Conservation (phyloP, 176 grass and related monocot species). For the Aegilops longissima region DNA sequence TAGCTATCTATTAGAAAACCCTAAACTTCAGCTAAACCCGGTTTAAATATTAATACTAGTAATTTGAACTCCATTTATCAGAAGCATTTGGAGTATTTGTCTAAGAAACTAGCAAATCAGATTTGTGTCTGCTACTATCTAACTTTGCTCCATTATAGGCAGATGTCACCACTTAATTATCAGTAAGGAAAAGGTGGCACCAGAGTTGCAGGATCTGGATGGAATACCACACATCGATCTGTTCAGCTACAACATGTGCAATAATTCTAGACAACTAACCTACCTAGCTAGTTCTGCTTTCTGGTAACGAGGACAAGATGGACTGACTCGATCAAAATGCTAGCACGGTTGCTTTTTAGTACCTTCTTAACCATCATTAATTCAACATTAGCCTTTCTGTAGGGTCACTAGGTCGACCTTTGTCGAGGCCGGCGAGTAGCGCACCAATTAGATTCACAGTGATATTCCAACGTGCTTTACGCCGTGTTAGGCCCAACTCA, state of each 20-base stretch:
- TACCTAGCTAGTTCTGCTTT: neutral
- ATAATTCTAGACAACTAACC: slow-evolving; percentile 17
- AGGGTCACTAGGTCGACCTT: neutral
- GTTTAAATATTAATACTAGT: neutral
- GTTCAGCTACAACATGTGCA: slow-evolving; percentile 23
- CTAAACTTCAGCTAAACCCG: neutral
- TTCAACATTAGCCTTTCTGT: neutral
- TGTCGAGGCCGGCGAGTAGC: neutral
- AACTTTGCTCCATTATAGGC: neutral
- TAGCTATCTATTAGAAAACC: neutral
- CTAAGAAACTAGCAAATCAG: neutral
- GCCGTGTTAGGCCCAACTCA: neutral
- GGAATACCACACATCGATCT: neutral
- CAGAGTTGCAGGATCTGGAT: slow-evolving; percentile 7
- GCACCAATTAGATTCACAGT: neutral
- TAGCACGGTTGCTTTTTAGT: neutral
- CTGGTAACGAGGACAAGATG: neutral
- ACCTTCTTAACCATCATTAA: neutral
- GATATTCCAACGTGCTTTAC: neutral
- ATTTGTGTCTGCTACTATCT: neutral
- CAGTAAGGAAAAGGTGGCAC: neutral
- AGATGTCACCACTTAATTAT: slow-evolving; percentile 10
- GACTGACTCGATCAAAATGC: neutral
- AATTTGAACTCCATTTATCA: neutral
- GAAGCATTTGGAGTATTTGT: neutral